Conservation (phyloP, 73 alveolate genomes). For the Tetrahymena thermophila region DNA sequence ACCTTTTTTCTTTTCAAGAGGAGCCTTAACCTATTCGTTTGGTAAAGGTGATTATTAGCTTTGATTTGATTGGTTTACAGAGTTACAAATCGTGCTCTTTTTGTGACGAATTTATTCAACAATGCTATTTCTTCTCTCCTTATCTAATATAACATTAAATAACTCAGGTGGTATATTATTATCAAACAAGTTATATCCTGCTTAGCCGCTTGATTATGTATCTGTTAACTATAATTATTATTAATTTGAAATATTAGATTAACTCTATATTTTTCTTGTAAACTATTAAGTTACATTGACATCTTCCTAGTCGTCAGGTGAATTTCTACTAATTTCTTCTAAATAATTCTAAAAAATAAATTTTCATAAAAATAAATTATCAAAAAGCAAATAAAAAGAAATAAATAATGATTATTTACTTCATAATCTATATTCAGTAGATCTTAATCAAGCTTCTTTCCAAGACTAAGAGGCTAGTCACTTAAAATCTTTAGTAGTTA, state of each 20-base stretch:
- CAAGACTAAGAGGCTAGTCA: not conserved
- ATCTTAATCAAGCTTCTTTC: not conserved
- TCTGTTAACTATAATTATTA: not conserved
- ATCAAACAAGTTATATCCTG: not conserved
- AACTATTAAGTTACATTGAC: not conserved
- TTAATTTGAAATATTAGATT: no score
- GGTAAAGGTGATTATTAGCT: not conserved
- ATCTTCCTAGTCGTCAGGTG: not conserved
- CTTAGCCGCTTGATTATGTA: not conserved
- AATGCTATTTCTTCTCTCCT: not conserved
- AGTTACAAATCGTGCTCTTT: not conserved
- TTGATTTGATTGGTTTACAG: not conserved
- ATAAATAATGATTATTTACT: not conserved
- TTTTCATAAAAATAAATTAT: not conserved
- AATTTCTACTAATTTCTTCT: not conserved
- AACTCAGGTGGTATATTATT: not conserved
- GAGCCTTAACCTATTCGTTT: not conserved
- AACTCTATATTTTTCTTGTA: not conserved
- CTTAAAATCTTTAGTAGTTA: not conserved
- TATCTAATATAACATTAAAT: not conserved
- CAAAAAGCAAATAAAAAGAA: no score
- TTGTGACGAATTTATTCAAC: not conserved
- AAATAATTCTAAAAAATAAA: not conserved
- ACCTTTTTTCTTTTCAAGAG: not conserved
- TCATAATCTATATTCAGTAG: not conserved